These are phyloP conservation scores for Discostella stelligera DNA, from an alignment of 352 stramenopile species.

Conservation along the genomic window DNA sequence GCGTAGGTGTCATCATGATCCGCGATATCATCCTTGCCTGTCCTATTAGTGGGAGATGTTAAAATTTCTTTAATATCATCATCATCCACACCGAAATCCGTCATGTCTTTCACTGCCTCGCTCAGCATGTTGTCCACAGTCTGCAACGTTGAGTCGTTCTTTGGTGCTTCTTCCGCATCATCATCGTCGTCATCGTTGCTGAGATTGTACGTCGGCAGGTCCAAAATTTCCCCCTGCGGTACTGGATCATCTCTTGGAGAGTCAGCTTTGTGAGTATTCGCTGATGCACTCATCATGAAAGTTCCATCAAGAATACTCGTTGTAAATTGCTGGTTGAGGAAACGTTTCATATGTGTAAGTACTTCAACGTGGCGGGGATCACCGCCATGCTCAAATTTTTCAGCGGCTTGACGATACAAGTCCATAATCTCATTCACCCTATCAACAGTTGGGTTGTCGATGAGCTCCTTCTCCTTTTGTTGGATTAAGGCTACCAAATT, in stretches of 20 bases:
- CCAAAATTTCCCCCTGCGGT: slow-evolving; percentile 39
- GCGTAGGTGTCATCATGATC: slow-evolving; percentile 56
- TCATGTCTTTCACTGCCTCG: slow-evolving; percentile 66
- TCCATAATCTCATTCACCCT: slow-evolving; percentile 83
- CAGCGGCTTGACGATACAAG: slow-evolving; percentile 78
- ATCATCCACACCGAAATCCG: slow-evolving; percentile 54
- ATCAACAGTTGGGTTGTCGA: slow-evolving; percentile 71
- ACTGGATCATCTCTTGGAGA: slow-evolving; percentile 12
- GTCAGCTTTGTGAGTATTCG: slow-evolving; percentile 16
- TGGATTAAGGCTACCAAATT: slow-evolving; percentile 80
- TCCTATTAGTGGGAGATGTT: slow-evolving; percentile 18
- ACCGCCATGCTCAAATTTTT: slow-evolving; percentile 77
- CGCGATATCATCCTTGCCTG: slow-evolving; percentile 12
- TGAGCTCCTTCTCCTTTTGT: slow-evolving; percentile 73
- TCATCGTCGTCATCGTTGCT: slow-evolving; percentile 50
- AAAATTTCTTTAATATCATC: slow-evolving; percentile 46
- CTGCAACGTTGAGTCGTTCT: slow-evolving; percentile 48
- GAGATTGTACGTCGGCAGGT: slow-evolving; percentile 31
- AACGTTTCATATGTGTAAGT: slow-evolving; percentile 79
- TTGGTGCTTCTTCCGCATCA: background rate
- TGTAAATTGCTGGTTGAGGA: slow-evolving; percentile 70
- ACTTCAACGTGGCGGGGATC: slow-evolving; percentile 79
- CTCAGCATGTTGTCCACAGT: slow-evolving; percentile 66
- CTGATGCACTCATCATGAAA: slow-evolving; percentile 44
- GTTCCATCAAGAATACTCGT: slow-evolving; percentile 76